Conservation (phyloP, 1,284 basidiomycete species). For the Leccinum ponderosum region DNA sequence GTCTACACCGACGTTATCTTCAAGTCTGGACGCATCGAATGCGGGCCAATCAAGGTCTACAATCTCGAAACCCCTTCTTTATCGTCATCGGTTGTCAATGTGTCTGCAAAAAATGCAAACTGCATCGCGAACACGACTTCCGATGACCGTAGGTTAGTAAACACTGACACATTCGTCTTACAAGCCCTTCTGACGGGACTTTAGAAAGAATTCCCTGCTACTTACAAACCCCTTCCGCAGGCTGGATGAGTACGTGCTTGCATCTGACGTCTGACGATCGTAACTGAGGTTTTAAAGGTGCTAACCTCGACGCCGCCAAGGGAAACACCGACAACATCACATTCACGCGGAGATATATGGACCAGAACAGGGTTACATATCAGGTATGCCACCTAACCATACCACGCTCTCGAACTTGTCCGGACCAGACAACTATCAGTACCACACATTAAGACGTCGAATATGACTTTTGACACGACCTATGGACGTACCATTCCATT, state of each 20-base stretch:
- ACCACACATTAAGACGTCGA: constrained; percentile 47
- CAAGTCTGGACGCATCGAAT: constrained; percentile 14
- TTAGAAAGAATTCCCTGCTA: too few species aligned
- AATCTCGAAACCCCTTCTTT: too few species aligned
- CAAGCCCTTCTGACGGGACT: too few species aligned
- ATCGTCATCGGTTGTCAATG: too few species aligned
- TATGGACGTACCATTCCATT: constrained; percentile 45
- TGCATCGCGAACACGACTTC: too few species aligned
- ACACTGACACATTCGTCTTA: too few species aligned
- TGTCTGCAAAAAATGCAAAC: too few species aligned
- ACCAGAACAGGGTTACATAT: constrained; percentile 73
- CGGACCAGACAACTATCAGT: constrained; percentile 40
- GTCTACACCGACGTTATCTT: constrained; percentile 54
- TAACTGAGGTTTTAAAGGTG: constrained; percentile 37
- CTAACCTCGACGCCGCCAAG: constrained; percentile 45
- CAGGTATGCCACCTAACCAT: constrained; percentile 41
- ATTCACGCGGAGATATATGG: constrained; percentile 71
- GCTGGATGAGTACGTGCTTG: constrained; percentile 34
- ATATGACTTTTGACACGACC: constrained; percentile 55
- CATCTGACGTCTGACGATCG: not conserved
- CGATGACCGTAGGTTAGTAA: too few species aligned
- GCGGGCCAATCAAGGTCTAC: too few species aligned
- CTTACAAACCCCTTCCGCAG: constrained; percentile 11
- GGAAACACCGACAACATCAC: constrained; percentile 50
- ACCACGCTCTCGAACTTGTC: not conserved